A percentile compares a stretch with the other conserved stretches of the same genome.
Evolutionary conservation across 2,329 filamentous ascomycete species (phyloP).

Genomic region (Cercospora janseana): DNA sequence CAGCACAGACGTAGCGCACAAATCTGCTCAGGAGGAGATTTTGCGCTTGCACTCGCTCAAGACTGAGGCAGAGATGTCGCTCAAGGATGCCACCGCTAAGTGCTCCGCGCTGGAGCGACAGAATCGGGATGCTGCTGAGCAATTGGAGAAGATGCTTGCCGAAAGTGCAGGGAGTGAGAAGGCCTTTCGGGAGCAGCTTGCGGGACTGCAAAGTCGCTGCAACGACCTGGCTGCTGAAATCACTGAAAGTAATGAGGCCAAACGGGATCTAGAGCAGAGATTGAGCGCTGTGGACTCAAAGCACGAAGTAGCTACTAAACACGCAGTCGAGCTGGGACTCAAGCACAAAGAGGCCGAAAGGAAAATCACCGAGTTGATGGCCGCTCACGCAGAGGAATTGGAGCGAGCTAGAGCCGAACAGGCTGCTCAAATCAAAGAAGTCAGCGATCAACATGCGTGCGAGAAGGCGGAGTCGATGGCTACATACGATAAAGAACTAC

Average conservation of each 20-base stretch:
- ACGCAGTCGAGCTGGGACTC: constrained; percentile 8
- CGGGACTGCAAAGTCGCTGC: constrained; percentile 19
- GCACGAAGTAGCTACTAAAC: constrained; percentile 10
- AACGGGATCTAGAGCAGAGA: constrained; percentile 20
- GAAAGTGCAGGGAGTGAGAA: constrained; percentile 17
- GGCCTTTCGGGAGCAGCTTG: constrained; percentile 22
- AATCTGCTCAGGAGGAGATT: constrained; percentile 17
- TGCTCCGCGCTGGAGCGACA: constrained; percentile 25
- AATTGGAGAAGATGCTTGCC: constrained; percentile 20
- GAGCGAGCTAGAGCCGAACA: constrained; percentile 1
- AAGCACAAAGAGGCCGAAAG: constrained; percentile 5
- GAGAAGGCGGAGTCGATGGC: constrained; percentile 3
- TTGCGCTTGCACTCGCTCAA: constrained; percentile 18
- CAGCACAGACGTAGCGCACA: constrained; percentile 10
- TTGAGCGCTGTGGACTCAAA: constrained; percentile 23
- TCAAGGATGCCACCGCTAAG: constrained; percentile 19
- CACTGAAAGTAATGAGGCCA: constrained; percentile 13
- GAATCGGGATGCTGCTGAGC: constrained; percentile 21
- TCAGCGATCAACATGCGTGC: constrained; percentile 1
- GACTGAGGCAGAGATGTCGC: constrained; percentile 17
- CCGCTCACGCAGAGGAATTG: constrained; percentile 2
- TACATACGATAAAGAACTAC: not conserved
- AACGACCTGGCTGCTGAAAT: constrained; percentile 17
- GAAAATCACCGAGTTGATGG: not conserved
- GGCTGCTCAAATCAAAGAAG: constrained; percentile 4